Conservation (phyloP, 306 rosid species). For the Betula pendula region DNA sequence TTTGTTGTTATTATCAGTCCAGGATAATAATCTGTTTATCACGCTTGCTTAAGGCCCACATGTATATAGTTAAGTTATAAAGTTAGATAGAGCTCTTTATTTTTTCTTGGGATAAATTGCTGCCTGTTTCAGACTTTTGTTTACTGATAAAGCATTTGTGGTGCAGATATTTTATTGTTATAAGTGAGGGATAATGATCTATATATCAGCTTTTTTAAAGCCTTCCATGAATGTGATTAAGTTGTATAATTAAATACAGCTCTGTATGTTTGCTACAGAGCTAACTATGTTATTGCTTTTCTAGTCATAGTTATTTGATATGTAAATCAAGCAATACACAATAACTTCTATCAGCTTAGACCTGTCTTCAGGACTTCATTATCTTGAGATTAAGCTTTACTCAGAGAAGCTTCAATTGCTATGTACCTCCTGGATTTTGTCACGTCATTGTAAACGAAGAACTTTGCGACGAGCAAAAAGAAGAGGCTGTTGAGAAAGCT, state of each 20-base stretch:
- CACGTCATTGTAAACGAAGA: slow-evolving; percentile 53
- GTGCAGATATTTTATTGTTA: neutral
- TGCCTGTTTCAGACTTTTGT: neutral
- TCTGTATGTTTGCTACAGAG: neutral
- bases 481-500: slow-evolving; percentile 61
- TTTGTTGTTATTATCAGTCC: neutral
- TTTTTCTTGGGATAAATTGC: neutral
- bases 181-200: neutral
- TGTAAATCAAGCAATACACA: neutral
- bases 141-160: neutral
- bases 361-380: slow-evolving; percentile 1
- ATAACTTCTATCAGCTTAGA: slow-evolving; percentile 12
- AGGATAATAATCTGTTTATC: neutral
- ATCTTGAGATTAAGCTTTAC: slow-evolving; percentile 1
- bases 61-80: neutral
- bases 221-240: neutral
- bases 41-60: neutral
- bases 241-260: neutral
- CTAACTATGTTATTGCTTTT: neutral
- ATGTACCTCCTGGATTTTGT: slow-evolving; percentile 27
- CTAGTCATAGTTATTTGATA: no score
- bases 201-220: neutral
- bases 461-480: slow-evolving; percentile 61
- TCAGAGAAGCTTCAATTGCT: slow-evolving; percentile 21
- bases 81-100: neutral